These are phyloP conservation scores for Saturnispora silvae DNA, from an alignment of 805 yeast species.

Conservation along the genomic window DNA sequence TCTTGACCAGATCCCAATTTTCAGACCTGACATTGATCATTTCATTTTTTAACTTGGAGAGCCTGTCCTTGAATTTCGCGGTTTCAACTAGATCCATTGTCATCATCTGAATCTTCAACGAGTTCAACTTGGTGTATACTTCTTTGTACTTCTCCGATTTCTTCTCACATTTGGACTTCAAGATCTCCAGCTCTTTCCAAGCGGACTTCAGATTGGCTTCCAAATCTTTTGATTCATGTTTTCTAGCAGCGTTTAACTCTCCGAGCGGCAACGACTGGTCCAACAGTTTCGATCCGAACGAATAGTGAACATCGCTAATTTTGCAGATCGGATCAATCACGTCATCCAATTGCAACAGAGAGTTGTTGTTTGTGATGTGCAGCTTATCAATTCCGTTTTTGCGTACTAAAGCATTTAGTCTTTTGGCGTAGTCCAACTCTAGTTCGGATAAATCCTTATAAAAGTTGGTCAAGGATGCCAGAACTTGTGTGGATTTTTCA, in stretches of 20 bases:
- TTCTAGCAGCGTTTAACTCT: slow-evolving; percentile 40
- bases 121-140: slow-evolving; percentile 49
- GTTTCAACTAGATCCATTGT: slow-evolving; percentile 67
- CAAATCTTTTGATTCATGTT: slow-evolving; percentile 43
- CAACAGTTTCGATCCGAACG: slow-evolving; percentile 39
- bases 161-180: slow-evolving; percentile 28
- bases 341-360: not conserved
- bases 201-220: slow-evolving; percentile 38
- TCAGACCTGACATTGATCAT: slow-evolving; percentile 37
- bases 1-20: slow-evolving; percentile 45
- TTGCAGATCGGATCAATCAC: slow-evolving; percentile 12
- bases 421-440: slow-evolving; percentile 64
- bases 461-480: slow-evolving; percentile 37
- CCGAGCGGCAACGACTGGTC: slow-evolving; percentile 39
- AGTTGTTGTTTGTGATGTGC: slow-evolving; percentile 4
- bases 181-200: slow-evolving; percentile 15
- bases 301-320: slow-evolving; percentile 45
- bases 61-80: slow-evolving; percentile 46
- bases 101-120: slow-evolving; percentile 50
- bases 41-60: slow-evolving; percentile 36
- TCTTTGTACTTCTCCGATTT: slow-evolving; percentile 41
- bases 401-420: slow-evolving; percentile 34
- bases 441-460: slow-evolving; percentile 48
- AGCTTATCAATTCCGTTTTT: slow-evolving; percentile 27
- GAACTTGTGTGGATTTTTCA: slow-evolving; percentile 48